Conservation (phyloP, 1,139 yeast species). For the Blastobotrys elegans region DNA sequence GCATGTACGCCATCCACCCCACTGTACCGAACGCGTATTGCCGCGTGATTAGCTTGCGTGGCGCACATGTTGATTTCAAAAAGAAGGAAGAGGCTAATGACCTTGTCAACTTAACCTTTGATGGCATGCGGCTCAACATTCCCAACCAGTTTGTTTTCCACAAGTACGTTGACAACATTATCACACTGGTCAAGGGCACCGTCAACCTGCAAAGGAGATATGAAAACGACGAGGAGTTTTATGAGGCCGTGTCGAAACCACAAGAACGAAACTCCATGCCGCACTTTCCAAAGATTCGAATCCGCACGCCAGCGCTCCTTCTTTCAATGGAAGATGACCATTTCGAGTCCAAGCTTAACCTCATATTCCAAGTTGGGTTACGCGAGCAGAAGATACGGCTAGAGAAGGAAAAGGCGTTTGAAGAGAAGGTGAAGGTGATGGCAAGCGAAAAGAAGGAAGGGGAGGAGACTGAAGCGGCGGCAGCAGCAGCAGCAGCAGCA, state of each 20-base stretch:
- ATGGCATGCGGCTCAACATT: constrained; percentile 38
- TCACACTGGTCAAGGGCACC: constrained; percentile 56
- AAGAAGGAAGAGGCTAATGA: constrained; percentile 18
- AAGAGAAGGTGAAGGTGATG: constrained; percentile 36
- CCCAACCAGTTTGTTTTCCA: constrained; percentile 65
- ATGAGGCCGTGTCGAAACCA: constrained; percentile 40
- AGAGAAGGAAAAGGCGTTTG: constrained; percentile 54
- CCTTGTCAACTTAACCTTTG: constrained; percentile 27
- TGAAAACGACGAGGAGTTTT: constrained; percentile 26
- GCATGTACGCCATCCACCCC: constrained; percentile 55
- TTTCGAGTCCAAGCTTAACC: constrained; percentile 70
- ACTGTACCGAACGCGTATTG: constrained; percentile 44
- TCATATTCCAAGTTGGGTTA: constrained; percentile 72
- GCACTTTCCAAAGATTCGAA: constrained; percentile 48
- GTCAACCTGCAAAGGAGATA: constrained; percentile 42
- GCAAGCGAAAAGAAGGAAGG: too few relatives aligned
- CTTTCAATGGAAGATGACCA: constrained; percentile 74
- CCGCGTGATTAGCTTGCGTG: constrained; percentile 33
- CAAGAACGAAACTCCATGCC: constrained; percentile 30
- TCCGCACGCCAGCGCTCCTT: constrained; percentile 46
- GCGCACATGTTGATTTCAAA: constrained; percentile 19
- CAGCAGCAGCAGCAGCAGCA: neutral
- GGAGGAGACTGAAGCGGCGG: neutral
- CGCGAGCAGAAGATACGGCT: constrained; percentile 64
- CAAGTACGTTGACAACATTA: constrained; percentile 59